These are phyloP conservation scores for Lecanicillium sp. DNA, from an alignment of 2,329 filamentous ascomycete species.

Conservation along the genomic window DNA sequence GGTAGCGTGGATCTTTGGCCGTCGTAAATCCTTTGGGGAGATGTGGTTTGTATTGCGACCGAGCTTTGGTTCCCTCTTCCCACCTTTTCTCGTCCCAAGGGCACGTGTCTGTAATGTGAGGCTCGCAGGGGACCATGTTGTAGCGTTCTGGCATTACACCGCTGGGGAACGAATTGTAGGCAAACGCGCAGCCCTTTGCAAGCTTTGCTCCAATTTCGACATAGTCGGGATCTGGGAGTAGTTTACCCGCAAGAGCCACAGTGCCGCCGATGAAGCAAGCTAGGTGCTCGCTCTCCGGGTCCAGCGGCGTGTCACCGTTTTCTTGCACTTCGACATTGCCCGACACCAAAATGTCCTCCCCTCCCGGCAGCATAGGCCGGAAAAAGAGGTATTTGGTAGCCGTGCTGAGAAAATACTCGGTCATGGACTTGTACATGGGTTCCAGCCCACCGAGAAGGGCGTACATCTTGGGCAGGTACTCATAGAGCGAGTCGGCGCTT, in stretches of 20 bases:
- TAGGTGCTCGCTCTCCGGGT: conserved; percentile 35
- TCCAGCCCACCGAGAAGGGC: conserved; percentile 47
- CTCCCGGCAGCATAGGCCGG: conserved; percentile 49
- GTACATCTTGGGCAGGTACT: conserved; percentile 37
- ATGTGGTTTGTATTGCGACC: conserved; percentile 9
- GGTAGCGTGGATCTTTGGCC: conserved; percentile 49
- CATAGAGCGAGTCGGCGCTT: conserved; percentile 33
- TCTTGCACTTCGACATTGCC: conserved; percentile 24
- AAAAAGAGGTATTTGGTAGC: conserved; percentile 51
- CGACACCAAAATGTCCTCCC: conserved; percentile 47
- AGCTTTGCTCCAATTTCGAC: conserved; percentile 36
- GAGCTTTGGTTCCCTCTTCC: conserved; percentile 8
- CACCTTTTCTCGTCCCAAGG: conserved; percentile 22
- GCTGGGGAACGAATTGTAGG: conserved; percentile 37
- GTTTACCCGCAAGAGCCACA: conserved; percentile 38
- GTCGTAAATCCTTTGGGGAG: conserved; percentile 48
- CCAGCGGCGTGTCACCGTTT: conserved; percentile 12
- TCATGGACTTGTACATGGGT: conserved; percentile 44
- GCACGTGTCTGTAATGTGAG: conserved; percentile 19
- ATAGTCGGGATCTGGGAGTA: conserved; percentile 32
- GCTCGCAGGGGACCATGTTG: conserved; percentile 31
- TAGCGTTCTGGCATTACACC: conserved; percentile 48
- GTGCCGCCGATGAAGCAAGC: conserved; percentile 45
- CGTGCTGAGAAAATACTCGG: conserved; percentile 43
- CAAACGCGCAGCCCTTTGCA: conserved; percentile 43